phyloP scores from a whole-genome alignment of 225 moss, liverwort and hornwort genomes.

The Physcomitrium patens region DNA sequence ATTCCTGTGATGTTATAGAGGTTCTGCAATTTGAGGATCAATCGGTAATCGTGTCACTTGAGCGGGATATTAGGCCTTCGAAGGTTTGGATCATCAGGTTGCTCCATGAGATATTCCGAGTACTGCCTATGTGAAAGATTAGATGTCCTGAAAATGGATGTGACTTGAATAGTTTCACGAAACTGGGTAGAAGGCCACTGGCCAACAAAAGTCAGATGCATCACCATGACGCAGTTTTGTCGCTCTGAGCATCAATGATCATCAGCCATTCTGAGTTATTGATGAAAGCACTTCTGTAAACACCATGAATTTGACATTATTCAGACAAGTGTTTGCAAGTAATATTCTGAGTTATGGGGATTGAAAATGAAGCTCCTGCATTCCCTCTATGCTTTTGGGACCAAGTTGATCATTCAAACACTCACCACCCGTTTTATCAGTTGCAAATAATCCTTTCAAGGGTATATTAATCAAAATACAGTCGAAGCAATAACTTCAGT shows the following conservation, averaged over 20 bases:
- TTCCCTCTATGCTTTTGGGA: too few relatives aligned
- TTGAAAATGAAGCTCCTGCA: neutral
- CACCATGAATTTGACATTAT: neutral
- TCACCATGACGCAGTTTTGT: constrained; percentile 19
- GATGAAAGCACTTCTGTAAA: constrained; percentile 14
- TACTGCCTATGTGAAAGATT: constrained; percentile 26
- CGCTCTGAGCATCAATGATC: constrained; percentile 23
- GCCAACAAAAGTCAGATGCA: constrained; percentile 18
- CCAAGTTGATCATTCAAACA: too few relatives aligned
- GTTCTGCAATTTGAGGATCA: constrained; percentile 42
- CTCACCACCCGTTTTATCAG: too few relatives aligned
- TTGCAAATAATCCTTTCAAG: too few relatives aligned
- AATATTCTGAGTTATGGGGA: neutral
- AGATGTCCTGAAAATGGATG: constrained; percentile 12
- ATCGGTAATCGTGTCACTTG: neutral
- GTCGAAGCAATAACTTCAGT: too few relatives aligned
- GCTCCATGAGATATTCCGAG: constrained; percentile 16
- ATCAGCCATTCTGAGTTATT: constrained; percentile 28
- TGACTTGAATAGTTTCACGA: constrained; percentile 18
- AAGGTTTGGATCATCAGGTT: constrained; percentile 9
- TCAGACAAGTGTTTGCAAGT: constrained; percentile 4
- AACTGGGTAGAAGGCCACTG: constrained; percentile 22
- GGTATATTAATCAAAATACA: too few relatives aligned
- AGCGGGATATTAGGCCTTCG: constrained; percentile 5
- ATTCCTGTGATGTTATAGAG: constrained; percentile 34